phyloP scores from a whole-genome alignment of 345 rosid species.

The Iberis pinnata region DNA sequence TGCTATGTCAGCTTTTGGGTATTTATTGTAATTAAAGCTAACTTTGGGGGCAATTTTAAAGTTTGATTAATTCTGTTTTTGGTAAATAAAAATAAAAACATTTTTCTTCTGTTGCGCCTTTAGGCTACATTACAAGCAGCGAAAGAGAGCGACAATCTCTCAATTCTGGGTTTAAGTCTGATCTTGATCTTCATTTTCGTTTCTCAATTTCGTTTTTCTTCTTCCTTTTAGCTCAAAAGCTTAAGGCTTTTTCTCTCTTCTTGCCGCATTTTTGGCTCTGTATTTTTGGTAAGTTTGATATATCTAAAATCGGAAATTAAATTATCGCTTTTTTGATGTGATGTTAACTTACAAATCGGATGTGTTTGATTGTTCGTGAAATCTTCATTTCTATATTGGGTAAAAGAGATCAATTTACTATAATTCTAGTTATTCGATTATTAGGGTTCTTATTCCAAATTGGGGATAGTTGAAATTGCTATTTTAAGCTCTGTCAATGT shows the following conservation, averaged over 20 bases:
- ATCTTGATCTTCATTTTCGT: conserved; percentile 23
- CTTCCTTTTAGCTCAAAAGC: conserved; percentile 1
- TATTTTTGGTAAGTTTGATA: conserved; percentile 24
- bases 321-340: neutral
- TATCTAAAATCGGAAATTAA: conserved; percentile 5
- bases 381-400: neutral
- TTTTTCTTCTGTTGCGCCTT: conserved; percentile 16
- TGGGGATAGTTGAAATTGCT: conserved; percentile 18
- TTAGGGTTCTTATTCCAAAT: conserved; percentile 23
- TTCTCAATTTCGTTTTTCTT: conserved; percentile 3
- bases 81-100: conserved; percentile 15
- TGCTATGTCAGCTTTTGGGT: conserved; percentile 27
- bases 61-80: neutral
- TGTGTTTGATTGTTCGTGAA: neutral
- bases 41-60: neutral
- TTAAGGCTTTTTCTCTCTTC: neutral
- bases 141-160: conserved; percentile 6
- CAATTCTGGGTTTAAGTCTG: conserved; percentile 31
- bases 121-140: conserved; percentile 16
- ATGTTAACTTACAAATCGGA: conserved; percentile 6
- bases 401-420: conserved; percentile 18
- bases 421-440: conserved; percentile 5
- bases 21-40: conserved; percentile 1
- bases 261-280: conserved; percentile 9
- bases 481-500: conserved; percentile 18